A percentile compares a stretch with the other conserved stretches of the same genome.
Conservation (phyloP, 2,329 filamentous ascomycete genomes). For the Cercospora beticola region DNA sequence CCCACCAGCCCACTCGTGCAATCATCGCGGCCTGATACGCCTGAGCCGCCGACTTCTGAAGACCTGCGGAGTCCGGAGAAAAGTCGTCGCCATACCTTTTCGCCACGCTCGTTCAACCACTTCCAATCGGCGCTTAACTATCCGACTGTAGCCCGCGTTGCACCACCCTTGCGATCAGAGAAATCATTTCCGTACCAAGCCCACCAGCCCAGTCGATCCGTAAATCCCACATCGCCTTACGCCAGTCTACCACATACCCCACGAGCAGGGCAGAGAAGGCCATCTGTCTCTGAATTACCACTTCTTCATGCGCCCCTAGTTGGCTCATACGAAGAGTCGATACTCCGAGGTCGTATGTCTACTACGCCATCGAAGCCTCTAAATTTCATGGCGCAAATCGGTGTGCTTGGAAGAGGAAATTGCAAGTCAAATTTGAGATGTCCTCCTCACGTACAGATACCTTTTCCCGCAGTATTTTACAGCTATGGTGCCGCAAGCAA, state of each 20-base stretch:
- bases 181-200: conserved; percentile 67
- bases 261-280: conserved; percentile 57
- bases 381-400: conserved; percentile 92
- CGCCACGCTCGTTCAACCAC: conserved; percentile 58
- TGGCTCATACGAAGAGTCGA: conserved; percentile 96
- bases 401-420: conserved; percentile 83
- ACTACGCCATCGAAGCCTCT: conserved; percentile 90
- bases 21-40: conserved; percentile 36
- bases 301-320: conserved; percentile 93
- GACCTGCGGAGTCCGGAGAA: conserved; percentile 47
- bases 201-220: conserved; percentile 73
- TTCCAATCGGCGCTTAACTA: conserved; percentile 46
- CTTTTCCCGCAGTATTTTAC: conserved; percentile 95
- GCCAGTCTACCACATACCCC: conserved; percentile 47
- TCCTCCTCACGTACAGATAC: conserved; percentile 83
- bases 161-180: conserved; percentile 57
- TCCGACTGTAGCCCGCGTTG: conserved; percentile 33
- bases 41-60: conserved; percentile 37
- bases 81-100: conserved; percentile 70
- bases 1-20: conserved; percentile 92
- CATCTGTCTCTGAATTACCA: conserved; percentile 77
- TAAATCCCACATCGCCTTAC: conserved; percentile 56
- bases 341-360: conserved; percentile 92
- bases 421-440: conserved; percentile 84
- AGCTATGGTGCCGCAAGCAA: conserved; percentile 73